Evolutionary conservation across 441 rosid species (phyloP).

Genomic region (Populus trichocarpa): DNA sequence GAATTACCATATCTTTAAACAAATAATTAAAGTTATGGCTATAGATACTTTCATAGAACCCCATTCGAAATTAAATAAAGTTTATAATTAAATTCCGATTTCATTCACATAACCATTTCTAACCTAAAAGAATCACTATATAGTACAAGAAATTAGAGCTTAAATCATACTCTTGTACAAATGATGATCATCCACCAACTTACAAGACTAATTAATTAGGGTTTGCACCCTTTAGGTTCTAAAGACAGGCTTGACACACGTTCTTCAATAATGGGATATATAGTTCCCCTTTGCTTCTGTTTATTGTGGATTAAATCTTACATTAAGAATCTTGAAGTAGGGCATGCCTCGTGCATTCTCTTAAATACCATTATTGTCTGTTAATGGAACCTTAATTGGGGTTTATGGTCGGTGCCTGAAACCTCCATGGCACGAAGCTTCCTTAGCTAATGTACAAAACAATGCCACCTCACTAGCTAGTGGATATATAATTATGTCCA

Average conservation of each 20-base stretch:
- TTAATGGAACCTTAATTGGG: background rate
- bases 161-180: background rate
- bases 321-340: conserved; percentile 30
- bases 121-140: too few relatives aligned
- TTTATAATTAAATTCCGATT: too few relatives aligned
- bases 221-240: conserved; percentile 28
- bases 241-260: conserved; percentile 47
- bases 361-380: conserved; percentile 2
- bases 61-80: too few relatives aligned
- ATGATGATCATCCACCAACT: background rate
- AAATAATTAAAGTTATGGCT: too few relatives aligned
- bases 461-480: background rate
- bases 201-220: background rate
- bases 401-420: conserved; percentile 40
- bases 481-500: background rate
- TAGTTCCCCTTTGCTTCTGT: conserved; percentile 1
- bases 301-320: conserved; percentile 29
- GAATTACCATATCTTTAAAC: too few relatives aligned
- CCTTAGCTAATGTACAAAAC: conserved; percentile 8
- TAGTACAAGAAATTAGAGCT: too few relatives aligned
- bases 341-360: conserved; percentile 28
- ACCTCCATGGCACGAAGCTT: conserved; percentile 37
- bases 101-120: too few relatives aligned
- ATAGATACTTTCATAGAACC: too few relatives aligned
- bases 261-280: conserved; percentile 30